phyloP scores from a whole-genome alignment of 2,329 filamentous ascomycete genomes.

The Metarhizium humberi region DNA sequence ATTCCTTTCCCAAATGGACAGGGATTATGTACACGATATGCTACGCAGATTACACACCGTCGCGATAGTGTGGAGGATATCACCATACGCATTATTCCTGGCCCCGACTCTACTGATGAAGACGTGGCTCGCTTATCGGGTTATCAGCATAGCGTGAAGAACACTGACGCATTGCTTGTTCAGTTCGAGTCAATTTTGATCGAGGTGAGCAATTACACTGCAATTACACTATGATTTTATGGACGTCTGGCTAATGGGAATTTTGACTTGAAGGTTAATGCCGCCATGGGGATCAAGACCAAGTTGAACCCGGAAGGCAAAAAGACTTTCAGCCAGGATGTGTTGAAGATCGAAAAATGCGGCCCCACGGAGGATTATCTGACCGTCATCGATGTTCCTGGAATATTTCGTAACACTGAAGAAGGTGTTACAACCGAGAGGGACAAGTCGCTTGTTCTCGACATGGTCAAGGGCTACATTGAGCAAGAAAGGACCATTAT shows the following conservation, averaged over 20 bases:
- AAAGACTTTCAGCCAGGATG: slow-evolving; percentile 35
- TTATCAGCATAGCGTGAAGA: not conserved
- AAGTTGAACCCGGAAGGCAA: not conserved
- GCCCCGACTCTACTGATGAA: slow-evolving; percentile 8
- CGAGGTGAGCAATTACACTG: slow-evolving; percentile 19
- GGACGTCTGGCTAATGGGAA: not conserved
- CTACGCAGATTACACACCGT: slow-evolving; percentile 22
- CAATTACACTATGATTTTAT: not conserved
- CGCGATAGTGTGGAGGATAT: slow-evolving; percentile 25
- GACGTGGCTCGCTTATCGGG: slow-evolving; percentile 1
- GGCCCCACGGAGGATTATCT: slow-evolving; percentile 36
- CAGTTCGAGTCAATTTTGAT: slow-evolving; percentile 28
- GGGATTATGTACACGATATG: slow-evolving; percentile 39
- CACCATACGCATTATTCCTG: slow-evolving; percentile 29
- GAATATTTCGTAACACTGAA: slow-evolving; percentile 32
- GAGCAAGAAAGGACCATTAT: slow-evolving; percentile 37
- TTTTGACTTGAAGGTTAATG: slow-evolving; percentile 30
- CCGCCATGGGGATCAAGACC: slow-evolving; percentile 32
- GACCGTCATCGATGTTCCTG: slow-evolving; percentile 45
- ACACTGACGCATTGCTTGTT: not conserved
- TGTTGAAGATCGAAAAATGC: slow-evolving; percentile 29
- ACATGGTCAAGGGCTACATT: slow-evolving; percentile 39
- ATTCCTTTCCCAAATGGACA: slow-evolving; percentile 36
- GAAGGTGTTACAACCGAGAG: slow-evolving; percentile 31
- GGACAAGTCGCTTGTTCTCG: slow-evolving; percentile 35